Evolutionary conservation across 225 moss, liverwort and hornwort species (phyloP).

Genomic region (Bryoerythrophyllum caledonicum): DNA sequence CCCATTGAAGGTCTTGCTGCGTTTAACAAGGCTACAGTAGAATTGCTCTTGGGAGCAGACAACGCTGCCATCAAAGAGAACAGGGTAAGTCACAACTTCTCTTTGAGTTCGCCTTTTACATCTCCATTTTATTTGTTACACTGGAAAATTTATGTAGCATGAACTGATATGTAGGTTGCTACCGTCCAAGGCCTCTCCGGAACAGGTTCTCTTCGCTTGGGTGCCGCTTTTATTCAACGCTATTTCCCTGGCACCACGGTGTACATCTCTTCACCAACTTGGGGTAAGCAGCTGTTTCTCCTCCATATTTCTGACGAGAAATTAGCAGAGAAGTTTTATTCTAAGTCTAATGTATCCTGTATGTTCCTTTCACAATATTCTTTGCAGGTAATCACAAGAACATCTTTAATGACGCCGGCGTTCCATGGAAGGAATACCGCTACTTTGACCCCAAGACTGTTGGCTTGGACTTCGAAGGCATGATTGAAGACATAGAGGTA

Average conservation of each 20-base stretch:
- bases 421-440: slow-evolving; percentile 92
- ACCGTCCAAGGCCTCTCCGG: slow-evolving; percentile 96
- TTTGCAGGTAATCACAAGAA: slow-evolving; percentile 92
- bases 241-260: slow-evolving; percentile 77
- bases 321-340: neutral
- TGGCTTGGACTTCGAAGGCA: slow-evolving; percentile 91
- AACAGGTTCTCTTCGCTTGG: slow-evolving; percentile 89
- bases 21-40: slow-evolving; percentile 94
- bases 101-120: neutral
- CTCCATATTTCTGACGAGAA: neutral
- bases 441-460: slow-evolving; percentile 92
- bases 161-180: slow-evolving; percentile 53
- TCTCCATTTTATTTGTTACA: neutral
- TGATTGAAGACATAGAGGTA: slow-evolving; percentile 84
- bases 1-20: slow-evolving; percentile 92
- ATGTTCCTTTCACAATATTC: neutral
- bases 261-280: slow-evolving; percentile 91
- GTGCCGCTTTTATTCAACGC: slow-evolving; percentile 92
- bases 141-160: neutral
- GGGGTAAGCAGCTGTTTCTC: slow-evolving; percentile 58
- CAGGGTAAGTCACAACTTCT: slow-evolving; percentile 48
- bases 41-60: slow-evolving; percentile 86
- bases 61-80: slow-evolving; percentile 78
- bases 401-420: slow-evolving; percentile 80
- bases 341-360: neutral